Conservation (phyloP, 2,329 filamentous ascomycete species). For the Aspergillus sergii region DNA sequence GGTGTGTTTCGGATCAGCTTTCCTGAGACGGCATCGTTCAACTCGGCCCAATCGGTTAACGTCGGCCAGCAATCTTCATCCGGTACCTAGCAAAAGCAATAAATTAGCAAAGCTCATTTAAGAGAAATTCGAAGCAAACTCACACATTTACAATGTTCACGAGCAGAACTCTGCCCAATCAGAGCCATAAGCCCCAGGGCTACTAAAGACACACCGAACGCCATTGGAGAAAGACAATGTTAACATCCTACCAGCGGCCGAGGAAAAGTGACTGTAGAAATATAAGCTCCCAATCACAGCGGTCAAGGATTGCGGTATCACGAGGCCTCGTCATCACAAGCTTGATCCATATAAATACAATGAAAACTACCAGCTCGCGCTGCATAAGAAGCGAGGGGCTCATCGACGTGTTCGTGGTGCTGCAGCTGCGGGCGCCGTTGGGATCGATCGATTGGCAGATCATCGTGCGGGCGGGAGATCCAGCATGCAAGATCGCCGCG, state of each 20-base stretch:
- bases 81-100: background rate
- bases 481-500: background rate
- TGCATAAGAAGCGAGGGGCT: background rate
- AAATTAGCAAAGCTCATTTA: background rate
- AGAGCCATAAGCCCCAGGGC: background rate
- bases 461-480: background rate
- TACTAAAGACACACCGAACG: no score
- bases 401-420: background rate
- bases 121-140: background rate
- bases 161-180: background rate
- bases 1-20: background rate
- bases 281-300: background rate
- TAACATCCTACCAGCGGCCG: background rate
- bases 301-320: background rate
- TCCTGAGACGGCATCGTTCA: conserved; percentile 1
- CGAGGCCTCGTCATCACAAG: background rate
- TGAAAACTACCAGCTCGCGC: background rate
- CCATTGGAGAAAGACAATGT: background rate
- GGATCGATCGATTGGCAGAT: background rate
- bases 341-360: background rate
- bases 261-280: background rate
- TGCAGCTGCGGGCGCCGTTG: background rate
- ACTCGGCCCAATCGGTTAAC: background rate
- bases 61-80: conserved; percentile 1
- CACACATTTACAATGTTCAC: background rate